Evolutionary conservation across 768 basidiomycete genomes (phyloP).

Genomic region (Mycena pura): DNA sequence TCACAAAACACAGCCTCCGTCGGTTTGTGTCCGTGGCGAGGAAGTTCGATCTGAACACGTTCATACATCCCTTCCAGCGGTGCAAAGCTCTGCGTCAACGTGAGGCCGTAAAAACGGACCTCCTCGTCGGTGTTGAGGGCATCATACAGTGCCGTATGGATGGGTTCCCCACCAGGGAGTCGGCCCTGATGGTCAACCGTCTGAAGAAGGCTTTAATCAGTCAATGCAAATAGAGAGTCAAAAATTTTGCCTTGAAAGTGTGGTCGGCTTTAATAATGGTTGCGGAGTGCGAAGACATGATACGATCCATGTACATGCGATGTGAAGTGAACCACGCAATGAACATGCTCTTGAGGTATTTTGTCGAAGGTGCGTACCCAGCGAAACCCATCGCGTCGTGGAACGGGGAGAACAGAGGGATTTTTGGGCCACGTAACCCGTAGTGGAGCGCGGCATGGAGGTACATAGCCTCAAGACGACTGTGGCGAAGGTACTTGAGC

Average conservation of each 20-base stretch:
- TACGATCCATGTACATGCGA: slow-evolving; percentile 20
- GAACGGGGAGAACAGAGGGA: slow-evolving; percentile 22
- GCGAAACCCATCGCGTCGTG: slow-evolving; percentile 15
- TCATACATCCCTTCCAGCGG: slow-evolving; percentile 14
- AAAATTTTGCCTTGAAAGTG: slow-evolving; percentile 20
- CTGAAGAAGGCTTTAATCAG: slow-evolving; percentile 3
- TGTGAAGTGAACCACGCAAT: slow-evolving; percentile 19
- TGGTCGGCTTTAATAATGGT: slow-evolving; percentile 24
- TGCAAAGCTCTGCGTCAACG: slow-evolving; percentile 19
- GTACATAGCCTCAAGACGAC: slow-evolving; percentile 25
- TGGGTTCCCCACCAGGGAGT: slow-evolving; percentile 20
- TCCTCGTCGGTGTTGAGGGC: slow-evolving; percentile 24
- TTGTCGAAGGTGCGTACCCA: slow-evolving; percentile 17
- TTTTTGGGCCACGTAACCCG: slow-evolving; percentile 6
- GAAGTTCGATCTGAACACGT: slow-evolving; percentile 13
- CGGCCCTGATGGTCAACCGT: slow-evolving; percentile 23
- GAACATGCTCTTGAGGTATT: slow-evolving; percentile 25
- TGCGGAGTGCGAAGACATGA: slow-evolving; percentile 17
- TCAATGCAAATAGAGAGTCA: not conserved
- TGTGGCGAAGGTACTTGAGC: slow-evolving; percentile 17
- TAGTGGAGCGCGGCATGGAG: slow-evolving; percentile 14
- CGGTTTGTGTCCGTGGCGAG: slow-evolving; percentile 15
- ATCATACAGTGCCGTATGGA: slow-evolving; percentile 17
- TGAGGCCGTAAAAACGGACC: slow-evolving; percentile 14
- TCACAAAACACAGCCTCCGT: slow-evolving; percentile 18